phyloP scores from a whole-genome alignment of 176 grass and related monocot species.

The bread wheat (Triticum aestivum) region DNA sequence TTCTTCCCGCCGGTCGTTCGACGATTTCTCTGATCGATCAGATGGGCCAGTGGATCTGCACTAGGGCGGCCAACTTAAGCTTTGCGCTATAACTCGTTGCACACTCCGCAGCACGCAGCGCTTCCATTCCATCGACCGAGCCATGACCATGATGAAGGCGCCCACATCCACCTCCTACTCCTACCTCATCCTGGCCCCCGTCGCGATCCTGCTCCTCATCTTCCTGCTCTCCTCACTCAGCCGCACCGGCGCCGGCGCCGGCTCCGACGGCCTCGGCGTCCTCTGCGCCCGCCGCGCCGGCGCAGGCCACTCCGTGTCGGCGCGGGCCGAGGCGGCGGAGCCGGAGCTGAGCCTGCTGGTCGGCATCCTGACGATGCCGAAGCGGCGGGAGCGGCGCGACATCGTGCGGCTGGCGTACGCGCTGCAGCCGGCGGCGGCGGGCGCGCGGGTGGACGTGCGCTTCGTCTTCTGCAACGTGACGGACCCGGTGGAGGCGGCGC shows the following conservation, averaged over 20 bases:
- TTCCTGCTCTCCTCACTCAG: conserved; percentile 12
- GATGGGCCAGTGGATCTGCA: too few relatives aligned
- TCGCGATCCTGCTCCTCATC: conserved; percentile 30
- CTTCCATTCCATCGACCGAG: neutral
- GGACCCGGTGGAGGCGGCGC: conserved; percentile 45
- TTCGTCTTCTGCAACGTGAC: conserved; percentile 73
- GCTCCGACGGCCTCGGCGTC: conserved; percentile 18
- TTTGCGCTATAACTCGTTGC: neutral
- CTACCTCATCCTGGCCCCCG: conserved; percentile 29
- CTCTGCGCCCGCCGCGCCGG: conserved; percentile 15
- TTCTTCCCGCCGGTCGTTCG: neutral
- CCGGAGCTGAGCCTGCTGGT: conserved; percentile 59
- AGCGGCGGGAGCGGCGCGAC: conserved; percentile 52
- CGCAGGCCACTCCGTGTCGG: neutral
- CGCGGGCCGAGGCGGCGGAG: neutral
- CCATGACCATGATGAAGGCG: conserved; percentile 20
- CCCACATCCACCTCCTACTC: conserved; percentile 23
- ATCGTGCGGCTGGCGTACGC: conserved; percentile 65
- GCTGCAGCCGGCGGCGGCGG: conserved; percentile 31
- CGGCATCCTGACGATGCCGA: conserved; percentile 56
- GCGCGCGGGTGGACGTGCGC: conserved; percentile 60
- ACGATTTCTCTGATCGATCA: neutral
- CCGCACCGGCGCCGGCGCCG: neutral
- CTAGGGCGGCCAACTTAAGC: neutral
- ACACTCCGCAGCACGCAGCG: neutral